Percentiles rank a stretch among this genome's conserved stretches.
Conservation (phyloP, 306 rosid genomes). For the Lathyrus tuberosus region DNA sequence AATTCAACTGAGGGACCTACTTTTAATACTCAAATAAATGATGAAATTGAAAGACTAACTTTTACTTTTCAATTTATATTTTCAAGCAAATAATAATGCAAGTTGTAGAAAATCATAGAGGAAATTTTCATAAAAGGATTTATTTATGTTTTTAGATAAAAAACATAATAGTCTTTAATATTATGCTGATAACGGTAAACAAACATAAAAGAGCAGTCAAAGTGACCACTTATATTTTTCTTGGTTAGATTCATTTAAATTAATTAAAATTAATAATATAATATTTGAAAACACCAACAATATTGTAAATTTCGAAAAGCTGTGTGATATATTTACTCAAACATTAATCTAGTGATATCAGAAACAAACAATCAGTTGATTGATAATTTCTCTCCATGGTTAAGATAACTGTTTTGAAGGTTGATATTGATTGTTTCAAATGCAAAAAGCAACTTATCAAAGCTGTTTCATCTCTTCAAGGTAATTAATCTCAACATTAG, state of each 20-base stretch:
- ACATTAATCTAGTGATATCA: background rate
- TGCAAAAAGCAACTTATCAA: constrained; percentile 63
- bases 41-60: too few relatives aligned
- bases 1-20: too few relatives aligned
- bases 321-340: background rate
- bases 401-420: constrained; percentile 62
- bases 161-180: too few relatives aligned
- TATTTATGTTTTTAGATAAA: too few relatives aligned
- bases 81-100: too few relatives aligned
- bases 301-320: constrained; percentile 25
- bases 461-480: constrained; percentile 57
- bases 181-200: too few relatives aligned
- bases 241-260: constrained; percentile 39
- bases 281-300: constrained; percentile 12
- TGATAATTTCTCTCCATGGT: constrained; percentile 46
- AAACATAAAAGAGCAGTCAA: constrained; percentile 3
- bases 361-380: background rate
- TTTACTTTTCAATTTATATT: too few relatives aligned
- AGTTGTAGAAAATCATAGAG: too few relatives aligned
- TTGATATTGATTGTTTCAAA: constrained; percentile 52
- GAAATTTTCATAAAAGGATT: too few relatives aligned
- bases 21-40: too few relatives aligned
- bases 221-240: constrained; percentile 13
- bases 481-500: constrained; percentile 33
- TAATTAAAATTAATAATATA: background rate